These are phyloP conservation scores for Lolium multiflorum DNA, from an alignment of 176 grass and related monocot genomes.

Conservation along the genomic window DNA sequence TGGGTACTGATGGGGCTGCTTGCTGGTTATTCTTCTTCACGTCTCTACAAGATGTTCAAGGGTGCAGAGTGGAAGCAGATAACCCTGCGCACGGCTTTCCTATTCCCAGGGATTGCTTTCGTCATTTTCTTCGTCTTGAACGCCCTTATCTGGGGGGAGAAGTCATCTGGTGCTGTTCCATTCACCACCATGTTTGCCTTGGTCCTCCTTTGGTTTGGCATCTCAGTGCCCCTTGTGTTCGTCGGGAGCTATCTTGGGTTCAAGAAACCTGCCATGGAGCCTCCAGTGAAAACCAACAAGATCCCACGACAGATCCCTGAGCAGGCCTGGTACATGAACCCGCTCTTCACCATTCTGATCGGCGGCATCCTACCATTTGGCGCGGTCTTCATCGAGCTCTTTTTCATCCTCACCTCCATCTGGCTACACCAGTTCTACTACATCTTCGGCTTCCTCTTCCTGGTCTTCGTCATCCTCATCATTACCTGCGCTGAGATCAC, in stretches of 20 bases:
- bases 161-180: slow-evolving; percentile 68
- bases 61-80: slow-evolving; percentile 80
- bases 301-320: slow-evolving; percentile 71
- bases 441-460: slow-evolving; percentile 79
- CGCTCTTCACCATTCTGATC: slow-evolving; percentile 61
- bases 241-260: slow-evolving; percentile 75
- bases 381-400: slow-evolving; percentile 77
- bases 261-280: slow-evolving; percentile 68
- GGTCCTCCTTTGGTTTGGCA: slow-evolving; percentile 77
- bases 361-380: slow-evolving; percentile 72
- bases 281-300: slow-evolving; percentile 75
- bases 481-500: slow-evolving; percentile 71
- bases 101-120: slow-evolving; percentile 64
- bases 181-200: slow-evolving; percentile 80
- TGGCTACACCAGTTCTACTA: slow-evolving; percentile 81
- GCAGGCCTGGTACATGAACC: slow-evolving; percentile 82
- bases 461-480: slow-evolving; percentile 70
- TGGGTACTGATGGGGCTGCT: slow-evolving; percentile 77
- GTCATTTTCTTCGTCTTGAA: slow-evolving; percentile 72
- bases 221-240: slow-evolving; percentile 73
- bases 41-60: slow-evolving; percentile 80
- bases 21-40: slow-evolving; percentile 67
- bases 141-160: slow-evolving; percentile 76
- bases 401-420: slow-evolving; percentile 78
- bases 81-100: slow-evolving; percentile 59